Conservation (phyloP, 352 stramenopile genomes). For the Phytophthora europaea region DNA sequence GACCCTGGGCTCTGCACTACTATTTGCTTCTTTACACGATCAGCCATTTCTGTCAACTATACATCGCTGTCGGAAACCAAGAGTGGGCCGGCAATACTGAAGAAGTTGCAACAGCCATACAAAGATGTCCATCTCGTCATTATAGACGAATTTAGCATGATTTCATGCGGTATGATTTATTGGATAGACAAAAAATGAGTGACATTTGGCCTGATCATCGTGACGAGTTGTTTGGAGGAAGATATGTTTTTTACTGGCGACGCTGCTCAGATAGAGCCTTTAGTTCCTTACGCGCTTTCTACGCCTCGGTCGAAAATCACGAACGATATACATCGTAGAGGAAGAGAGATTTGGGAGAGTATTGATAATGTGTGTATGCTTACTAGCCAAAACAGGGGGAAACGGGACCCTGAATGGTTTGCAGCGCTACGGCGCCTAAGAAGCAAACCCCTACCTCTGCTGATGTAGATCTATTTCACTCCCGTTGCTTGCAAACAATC, state of each 20-base stretch:
- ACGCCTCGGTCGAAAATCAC: too few species aligned
- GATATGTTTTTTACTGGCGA: conserved; percentile 13
- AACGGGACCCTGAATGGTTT: too few species aligned
- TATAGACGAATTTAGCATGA: conserved; percentile 10
- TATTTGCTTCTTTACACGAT: background rate
- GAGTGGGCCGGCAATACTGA: background rate
- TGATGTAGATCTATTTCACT: too few species aligned
- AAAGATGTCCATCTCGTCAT: conserved; percentile 15
- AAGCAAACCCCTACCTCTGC: too few species aligned
- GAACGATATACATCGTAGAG: too few species aligned
- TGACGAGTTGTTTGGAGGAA: background rate
- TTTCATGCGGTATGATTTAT: conserved; percentile 11
- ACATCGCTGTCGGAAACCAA: conserved; percentile 4
- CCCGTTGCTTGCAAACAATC: too few species aligned
- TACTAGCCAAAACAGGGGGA: too few species aligned
- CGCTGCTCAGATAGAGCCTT: conserved; percentile 5
- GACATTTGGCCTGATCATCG: conserved; percentile 8
- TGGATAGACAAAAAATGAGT: conserved; percentile 14
- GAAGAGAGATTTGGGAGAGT: too few species aligned
- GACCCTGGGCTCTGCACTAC: conserved; percentile 1
- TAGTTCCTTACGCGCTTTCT: background rate
- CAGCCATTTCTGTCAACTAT: conserved; percentile 8
- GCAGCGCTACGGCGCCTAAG: too few species aligned
- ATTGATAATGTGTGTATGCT: too few species aligned
- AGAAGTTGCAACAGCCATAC: background rate